Percentiles rank a stretch among this genome's conserved stretches.
Conservation (phyloP, 345 rosid species). For the Turritis glabra region DNA sequence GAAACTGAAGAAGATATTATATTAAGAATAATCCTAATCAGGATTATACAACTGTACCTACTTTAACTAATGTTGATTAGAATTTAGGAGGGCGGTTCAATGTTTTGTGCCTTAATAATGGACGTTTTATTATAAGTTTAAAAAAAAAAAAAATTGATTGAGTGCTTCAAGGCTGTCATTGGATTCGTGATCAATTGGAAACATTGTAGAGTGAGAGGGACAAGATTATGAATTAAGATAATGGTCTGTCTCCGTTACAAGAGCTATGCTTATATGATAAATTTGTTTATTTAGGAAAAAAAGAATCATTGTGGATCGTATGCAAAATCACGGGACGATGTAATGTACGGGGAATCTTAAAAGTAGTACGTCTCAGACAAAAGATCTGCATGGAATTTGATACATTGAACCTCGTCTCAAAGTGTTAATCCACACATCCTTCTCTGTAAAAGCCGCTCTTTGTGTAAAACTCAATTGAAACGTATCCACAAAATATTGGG, state of each 20-base stretch:
- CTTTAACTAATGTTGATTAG: constrained; percentile 4
- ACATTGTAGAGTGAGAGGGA: constrained; percentile 20
- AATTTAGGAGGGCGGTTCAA: constrained; percentile 34
- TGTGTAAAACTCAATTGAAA: neutral
- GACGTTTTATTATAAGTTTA: neutral
- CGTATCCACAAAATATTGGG: neutral
- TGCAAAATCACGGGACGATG: constrained; percentile 4
- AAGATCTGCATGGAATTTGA: constrained; percentile 29
- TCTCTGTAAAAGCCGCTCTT: neutral
- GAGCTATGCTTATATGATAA: neutral
- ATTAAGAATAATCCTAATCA: neutral
- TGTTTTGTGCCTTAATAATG: constrained; percentile 15
- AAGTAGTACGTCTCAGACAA: constrained; percentile 26
- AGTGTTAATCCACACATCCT: neutral
- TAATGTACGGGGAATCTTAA: constrained; percentile 24
- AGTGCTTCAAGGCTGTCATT: constrained; percentile 21
- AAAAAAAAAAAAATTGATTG: neutral
- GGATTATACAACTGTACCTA: neutral
- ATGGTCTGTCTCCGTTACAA: constrained; percentile 20
- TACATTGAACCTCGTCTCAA: constrained; percentile 29
- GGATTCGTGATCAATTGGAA: constrained; percentile 24
- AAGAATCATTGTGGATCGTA: neutral
- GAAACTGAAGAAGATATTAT: neutral
- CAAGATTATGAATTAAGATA: constrained; percentile 29
- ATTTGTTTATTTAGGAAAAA: constrained; percentile 9